Evolutionary conservation across 1,284 basidiomycete species (phyloP).

Genomic region (Cyathus pygmaeus): DNA sequence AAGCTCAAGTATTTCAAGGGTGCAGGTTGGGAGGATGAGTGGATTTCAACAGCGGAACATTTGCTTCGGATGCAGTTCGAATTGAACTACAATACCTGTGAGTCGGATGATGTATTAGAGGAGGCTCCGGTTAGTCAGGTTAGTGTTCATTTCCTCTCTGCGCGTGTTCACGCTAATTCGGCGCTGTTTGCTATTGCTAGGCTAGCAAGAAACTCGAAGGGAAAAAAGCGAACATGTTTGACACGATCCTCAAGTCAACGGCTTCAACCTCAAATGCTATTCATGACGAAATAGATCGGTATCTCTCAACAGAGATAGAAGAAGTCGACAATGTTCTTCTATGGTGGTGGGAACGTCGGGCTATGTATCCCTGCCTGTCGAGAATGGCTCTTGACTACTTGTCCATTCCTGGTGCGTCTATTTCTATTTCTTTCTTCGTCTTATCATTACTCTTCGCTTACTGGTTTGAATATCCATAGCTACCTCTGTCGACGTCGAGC

Average conservation of each 20-base stretch:
- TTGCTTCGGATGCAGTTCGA: too few species aligned
- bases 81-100: too few species aligned
- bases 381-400: constrained; percentile 24
- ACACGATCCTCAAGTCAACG: not conserved
- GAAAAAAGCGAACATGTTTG: not conserved
- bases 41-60: too few species aligned
- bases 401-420: constrained; percentile 13
- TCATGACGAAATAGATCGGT: not conserved
- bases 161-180: too few species aligned
- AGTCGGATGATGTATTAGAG: too few species aligned
- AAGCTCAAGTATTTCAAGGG: too few species aligned
- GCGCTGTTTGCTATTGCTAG: too few species aligned
- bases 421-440: not conserved
- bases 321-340: constrained; percentile 12
- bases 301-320: constrained; percentile 5
- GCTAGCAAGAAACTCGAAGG: too few species aligned
- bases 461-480: constrained; percentile 9
- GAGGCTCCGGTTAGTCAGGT: too few species aligned
- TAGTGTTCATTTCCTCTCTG: too few species aligned
- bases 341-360: constrained; percentile 20
- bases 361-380: constrained; percentile 19
- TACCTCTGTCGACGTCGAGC: constrained; percentile 39
- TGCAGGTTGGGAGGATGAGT: too few species aligned
- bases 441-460: too few species aligned
- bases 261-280: not conserved